Evolutionary conservation across 495 filamentous ascomycete genomes (phyloP).

Genomic region (Penicillium lagena): DNA sequence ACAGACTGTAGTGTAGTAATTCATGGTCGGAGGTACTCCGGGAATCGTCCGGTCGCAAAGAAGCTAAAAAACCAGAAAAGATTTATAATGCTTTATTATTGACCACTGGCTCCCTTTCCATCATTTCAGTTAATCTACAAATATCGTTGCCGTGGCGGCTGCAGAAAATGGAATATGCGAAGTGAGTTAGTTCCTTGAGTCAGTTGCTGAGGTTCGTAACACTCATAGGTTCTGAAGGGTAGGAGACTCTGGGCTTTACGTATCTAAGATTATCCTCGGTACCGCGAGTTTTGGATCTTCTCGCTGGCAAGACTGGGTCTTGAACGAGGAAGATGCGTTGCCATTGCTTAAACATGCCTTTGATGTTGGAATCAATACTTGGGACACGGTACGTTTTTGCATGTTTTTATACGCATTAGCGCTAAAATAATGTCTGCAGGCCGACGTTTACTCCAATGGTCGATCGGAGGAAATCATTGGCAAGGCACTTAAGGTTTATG

Average conservation of each 20-base stretch:
- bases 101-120: too few species aligned
- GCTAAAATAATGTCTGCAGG: constrained; percentile 14
- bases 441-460: constrained; percentile 67
- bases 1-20: too few species aligned
- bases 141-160: too few species aligned
- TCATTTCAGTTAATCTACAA: too few species aligned
- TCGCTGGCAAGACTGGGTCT: constrained; percentile 47
- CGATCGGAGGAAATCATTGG: constrained; percentile 64
- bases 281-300: constrained; percentile 45
- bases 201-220: too few species aligned
- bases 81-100: too few species aligned
- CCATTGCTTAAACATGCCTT: constrained; percentile 43
- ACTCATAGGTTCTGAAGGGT: constrained; percentile 20
- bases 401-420: not conserved
- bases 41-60: too few species aligned
- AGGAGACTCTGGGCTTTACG: constrained; percentile 50
- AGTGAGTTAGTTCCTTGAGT: too few species aligned
- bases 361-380: constrained; percentile 52
- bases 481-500: constrained; percentile 69
- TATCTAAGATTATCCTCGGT: constrained; percentile 52
- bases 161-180: too few species aligned
- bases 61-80: too few species aligned
- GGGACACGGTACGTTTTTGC: constrained; percentile 53
- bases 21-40: too few species aligned
- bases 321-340: constrained; percentile 45